Evolutionary conservation across 2,329 filamentous ascomycete species (phyloP), one percentile per base, ranked within the genome.

Genomic region (Clathrospora elynae): DNA sequence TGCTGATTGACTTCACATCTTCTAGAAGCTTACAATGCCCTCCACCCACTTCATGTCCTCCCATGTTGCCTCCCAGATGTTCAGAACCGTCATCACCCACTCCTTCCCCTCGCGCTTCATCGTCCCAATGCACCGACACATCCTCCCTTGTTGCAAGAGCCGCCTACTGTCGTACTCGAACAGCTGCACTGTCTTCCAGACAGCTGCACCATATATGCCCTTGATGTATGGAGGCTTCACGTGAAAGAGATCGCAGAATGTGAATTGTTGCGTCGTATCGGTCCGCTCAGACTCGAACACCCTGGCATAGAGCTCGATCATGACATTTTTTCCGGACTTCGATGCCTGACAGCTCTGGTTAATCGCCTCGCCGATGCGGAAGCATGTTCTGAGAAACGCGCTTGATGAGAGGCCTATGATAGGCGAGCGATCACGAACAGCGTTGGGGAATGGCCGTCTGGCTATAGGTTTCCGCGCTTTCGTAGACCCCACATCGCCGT

Each of bases 301-400:
- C 17, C 80, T 75, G 3, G 82, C 83, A 57, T 83, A 88, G 0
- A 88, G 66, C 60, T 87, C 84, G 46, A 87, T 77, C 0, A 78
- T 39, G 5, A 75, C 61, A 3, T 72, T 73, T 36, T 78, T 75
- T 29, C 78, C 74, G 11, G 71, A 71, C 32, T 82, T 70, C 2
- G 67, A 66, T 9, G 73, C 72, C 36, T 72, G 72, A 35, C 64
- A 68, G 23, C 77, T 77, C 32, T 73, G 73, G 34, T 75, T 78
- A 33, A 81, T 62, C 42, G 85, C 77, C 57, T 87, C 82, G 3
- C 79, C 80, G 16, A 86, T 73, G 17, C 83, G 77, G 53, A 88
- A 87, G 59, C 83, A 87, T 0, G 79, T 82, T 8, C 80, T 76
- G 9, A 85, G 68, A 5, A 78, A 45, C 0, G 59, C 68, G 7